Base-by-base conservation (phyloP, 257 asterid genomes). In the Fraxinus excelsior region DNA sequence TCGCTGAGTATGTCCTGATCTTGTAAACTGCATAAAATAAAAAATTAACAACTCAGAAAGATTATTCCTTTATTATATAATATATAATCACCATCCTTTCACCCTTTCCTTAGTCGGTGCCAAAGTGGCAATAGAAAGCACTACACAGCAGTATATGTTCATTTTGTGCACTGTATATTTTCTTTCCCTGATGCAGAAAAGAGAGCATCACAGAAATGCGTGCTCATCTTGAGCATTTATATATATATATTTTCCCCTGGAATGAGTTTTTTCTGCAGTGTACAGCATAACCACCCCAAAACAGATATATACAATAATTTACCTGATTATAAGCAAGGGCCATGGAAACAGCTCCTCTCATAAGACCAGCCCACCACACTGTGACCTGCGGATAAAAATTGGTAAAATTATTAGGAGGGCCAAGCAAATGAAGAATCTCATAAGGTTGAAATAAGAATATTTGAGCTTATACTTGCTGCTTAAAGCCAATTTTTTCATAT, bases 261-360 rank as follows among this genome's bases (percentile, higher is more conserved):
- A n/a, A n/a, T n/a, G n/a, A n/a, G n/a, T 14, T 44, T 74, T 44
- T 74, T 19, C 42, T 5, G 2, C 70, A 31, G 44, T 34, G 66
- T 40, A 49, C 71, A 28, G 75, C 71, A 40, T 66, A 21, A 53
- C 4, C 16, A 51, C 31, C 12, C 16, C 38, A 46, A 73, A 18
- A 4, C 42, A 64, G 74, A 60, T 5, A 35, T 62, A 51, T 40
- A 42, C 13, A 12, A 42, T 12, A 42, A 21, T 53, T 51, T 75
- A 88, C 94, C 86, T 89, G 90, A 77, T 86, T 89, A 87, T 89
- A 89, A 74, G 91, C 86, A 70, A 89, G 91, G 73, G 94, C 94
- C 87, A 89, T 87, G 10, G 94, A 87, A 23, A 89, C 94, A 65
- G 94, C 90, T 49, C 94, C 91, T 26, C 94, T 86, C 86, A 89